phyloP scores from a whole-genome alignment of 1,284 basidiomycete species.

The Apiotrichum gracile region DNA sequence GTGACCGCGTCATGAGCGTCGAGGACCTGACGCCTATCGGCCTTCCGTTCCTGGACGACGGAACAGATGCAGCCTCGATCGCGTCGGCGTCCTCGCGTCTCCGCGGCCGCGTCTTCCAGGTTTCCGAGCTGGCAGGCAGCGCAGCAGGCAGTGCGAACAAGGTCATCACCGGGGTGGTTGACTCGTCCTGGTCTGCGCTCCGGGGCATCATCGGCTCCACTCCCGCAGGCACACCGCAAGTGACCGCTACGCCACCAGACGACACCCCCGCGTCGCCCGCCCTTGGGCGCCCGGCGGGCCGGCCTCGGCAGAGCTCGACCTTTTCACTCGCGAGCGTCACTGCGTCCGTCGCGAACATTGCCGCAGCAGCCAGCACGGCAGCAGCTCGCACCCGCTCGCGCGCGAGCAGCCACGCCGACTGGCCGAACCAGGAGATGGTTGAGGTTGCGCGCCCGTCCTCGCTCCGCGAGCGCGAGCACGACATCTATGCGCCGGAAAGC shows the following conservation, averaged over 20 bases:
- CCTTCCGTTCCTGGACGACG: conserved; percentile 47
- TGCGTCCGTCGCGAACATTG: conserved; percentile 56
- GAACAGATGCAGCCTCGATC: conserved; percentile 38
- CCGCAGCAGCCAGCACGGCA: conserved; percentile 35
- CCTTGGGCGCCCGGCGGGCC: too few species aligned
- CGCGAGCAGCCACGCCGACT: conserved; percentile 49
- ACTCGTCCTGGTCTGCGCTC: conserved; percentile 72
- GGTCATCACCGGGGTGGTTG: conserved; percentile 74
- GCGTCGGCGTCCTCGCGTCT: conserved; percentile 46
- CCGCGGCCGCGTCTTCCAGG: conserved; percentile 68
- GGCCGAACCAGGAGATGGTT: conserved; percentile 39
- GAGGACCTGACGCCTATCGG: conserved; percentile 72
- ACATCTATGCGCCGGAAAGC: conserved; percentile 1
- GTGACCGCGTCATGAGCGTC: conserved; percentile 59
- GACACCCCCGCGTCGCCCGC: neutral
- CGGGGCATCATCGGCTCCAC: conserved; percentile 55
- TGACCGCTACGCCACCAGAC: conserved; percentile 10
- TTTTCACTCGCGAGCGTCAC: conserved; percentile 77
- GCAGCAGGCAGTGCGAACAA: conserved; percentile 73
- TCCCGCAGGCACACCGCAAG: too few species aligned
- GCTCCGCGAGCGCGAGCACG: conserved; percentile 32
- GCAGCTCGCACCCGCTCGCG: conserved; percentile 34
- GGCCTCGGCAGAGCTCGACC: conserved; percentile 60
- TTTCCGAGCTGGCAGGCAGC: conserved; percentile 55
- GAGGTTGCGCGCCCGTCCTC: conserved; percentile 38